Percentiles rank a stretch among this genome's conserved stretches.
These are phyloP conservation scores for Xylariaceae sp. DNA, from an alignment of 2,329 filamentous ascomycete species.

Conservation along the genomic window DNA sequence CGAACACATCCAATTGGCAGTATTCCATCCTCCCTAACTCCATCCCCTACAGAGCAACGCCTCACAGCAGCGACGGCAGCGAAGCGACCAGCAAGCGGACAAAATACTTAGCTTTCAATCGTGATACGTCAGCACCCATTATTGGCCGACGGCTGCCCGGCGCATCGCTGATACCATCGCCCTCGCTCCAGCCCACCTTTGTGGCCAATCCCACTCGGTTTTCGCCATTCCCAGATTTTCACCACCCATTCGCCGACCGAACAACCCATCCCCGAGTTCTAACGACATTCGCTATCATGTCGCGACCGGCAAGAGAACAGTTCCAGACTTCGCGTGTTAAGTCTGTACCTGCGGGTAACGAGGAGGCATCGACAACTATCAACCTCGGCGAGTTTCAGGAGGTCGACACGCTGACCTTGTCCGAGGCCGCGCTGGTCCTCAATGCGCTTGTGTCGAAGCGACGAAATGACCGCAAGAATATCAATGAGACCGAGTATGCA, in stretches of 20 bases:
- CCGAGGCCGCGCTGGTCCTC: slow-evolving; percentile 87
- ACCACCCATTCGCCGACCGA: not conserved
- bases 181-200: not conserved
- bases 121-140: not conserved
- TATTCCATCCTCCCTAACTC: not conserved
- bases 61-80: not conserved
- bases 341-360: slow-evolving; percentile 69
- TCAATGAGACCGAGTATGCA: slow-evolving; percentile 77
- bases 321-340: slow-evolving; percentile 61
- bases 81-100: not conserved
- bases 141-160: slow-evolving; percentile 8
- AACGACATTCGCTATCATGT: slow-evolving; percentile 12
- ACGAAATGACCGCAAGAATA: slow-evolving; percentile 72
- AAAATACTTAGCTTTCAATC: not conserved
- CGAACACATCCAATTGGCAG: not conserved
- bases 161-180: slow-evolving; percentile 13
- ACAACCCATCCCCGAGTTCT: not conserved
- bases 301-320: slow-evolving; percentile 26
- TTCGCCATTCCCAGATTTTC: slow-evolving; percentile 8
- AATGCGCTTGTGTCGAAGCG: slow-evolving; percentile 82
- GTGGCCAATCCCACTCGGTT: slow-evolving; percentile 7
- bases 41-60: slow-evolving; percentile 2
- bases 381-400: slow-evolving; percentile 91
- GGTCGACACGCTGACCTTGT: slow-evolving; percentile 86
- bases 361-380: slow-evolving; percentile 77